Base-by-base conservation (phyloP, 2,329 filamentous ascomycete genomes). In the Colletotrichum truncatum region DNA sequence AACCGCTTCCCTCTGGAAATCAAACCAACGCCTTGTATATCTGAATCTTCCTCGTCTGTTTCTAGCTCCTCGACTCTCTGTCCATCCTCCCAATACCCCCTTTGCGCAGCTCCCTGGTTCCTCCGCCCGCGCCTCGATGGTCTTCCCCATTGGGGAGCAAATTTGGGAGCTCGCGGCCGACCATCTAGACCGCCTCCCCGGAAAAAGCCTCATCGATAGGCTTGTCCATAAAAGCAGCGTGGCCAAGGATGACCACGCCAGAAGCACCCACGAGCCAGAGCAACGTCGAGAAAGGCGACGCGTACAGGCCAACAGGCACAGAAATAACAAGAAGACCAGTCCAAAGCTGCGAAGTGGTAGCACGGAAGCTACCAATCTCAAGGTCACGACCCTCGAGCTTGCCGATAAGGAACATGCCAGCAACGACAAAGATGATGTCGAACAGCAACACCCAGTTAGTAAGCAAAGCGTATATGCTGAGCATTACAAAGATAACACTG, bases 151-250 rank as follows among this genome's bases (percentile, higher is more conserved):
- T 85, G 91, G 93, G 94, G 94, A 94, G 91, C 90, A 87, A 81
- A 83, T 89, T 90, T 86, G 88, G 94, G 95, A 97, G 94, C 91
- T 96, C 92, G 96, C 96, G 95, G 95, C 93, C 95, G 96, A 98
- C 94, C 94, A 97, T 88, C 90, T 98, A 99, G 92, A 99, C 96
- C 94, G 96, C 95, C 95, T 99, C 96, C 94, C 97, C 96, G 87
- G 95, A 98, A 98, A 99, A 99, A 98, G 94, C 94, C 94, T 97
- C 95, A 90, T 98, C 96, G 85, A 98, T 97, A 66, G 95, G 95
- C 88, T 97, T 98, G 80, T 98, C 95, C 91, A 98, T 90, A 78
- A 98, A 89, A 69, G 94, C 87, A 72, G 96, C 96, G 83, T 99
- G 96, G 81, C 96, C 96, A 71, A 98, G 84, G 72, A 98, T 97